Base-by-base conservation (phyloP, 495 filamentous ascomycete genomes). In the Acidiella bohemica region DNA sequence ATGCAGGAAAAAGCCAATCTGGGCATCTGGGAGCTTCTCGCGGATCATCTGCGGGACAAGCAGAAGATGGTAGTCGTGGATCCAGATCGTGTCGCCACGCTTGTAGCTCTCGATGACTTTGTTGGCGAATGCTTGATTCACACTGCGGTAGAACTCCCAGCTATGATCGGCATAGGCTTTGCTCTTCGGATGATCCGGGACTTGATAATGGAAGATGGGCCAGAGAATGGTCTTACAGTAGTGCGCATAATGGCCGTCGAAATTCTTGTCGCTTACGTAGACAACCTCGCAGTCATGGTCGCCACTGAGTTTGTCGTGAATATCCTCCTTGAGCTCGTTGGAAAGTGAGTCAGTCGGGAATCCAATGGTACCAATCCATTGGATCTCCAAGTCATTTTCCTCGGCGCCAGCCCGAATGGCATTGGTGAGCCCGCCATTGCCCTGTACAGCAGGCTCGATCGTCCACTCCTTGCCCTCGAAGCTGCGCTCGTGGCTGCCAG, bases 101-200 rank as follows among this genome's bases (percentile, higher is more conserved):
- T 93, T 93, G 75, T 87, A 95, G 59, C 33, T 29, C 14, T 26
- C 21, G 22, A 90, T 72, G 37, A 93, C 85, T 51, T 75, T 77
- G 51, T 94, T 79, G 4, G 87, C 87, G 58, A 93, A 92, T 3
- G 77, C 83, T 58, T 86, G 78, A 62, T 93, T 93, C 51, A 93
- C 65, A 28, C 80, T 82, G 41, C 84, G 80, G 54, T 94, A 95
- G 60, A 84, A 93, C 51, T 84, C 72, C 84, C 84, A 95, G 1
- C 85, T 93, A 51, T 95, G 86, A 54, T 95, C 87, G 56, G 86
- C 78, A 54, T 93, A 95, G 0, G 87, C 87, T 64, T 94, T 94
- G 73, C 84, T 93, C 67, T 93, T 93, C 9, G 87, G 87, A 56
- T 90, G 86, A 57, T 94, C 87, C 2, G 87, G 87, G n/a, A 51